These are phyloP conservation scores for Panus rudis DNA, from an alignment of 768 basidiomycete species.

Conservation along the genomic window DNA sequence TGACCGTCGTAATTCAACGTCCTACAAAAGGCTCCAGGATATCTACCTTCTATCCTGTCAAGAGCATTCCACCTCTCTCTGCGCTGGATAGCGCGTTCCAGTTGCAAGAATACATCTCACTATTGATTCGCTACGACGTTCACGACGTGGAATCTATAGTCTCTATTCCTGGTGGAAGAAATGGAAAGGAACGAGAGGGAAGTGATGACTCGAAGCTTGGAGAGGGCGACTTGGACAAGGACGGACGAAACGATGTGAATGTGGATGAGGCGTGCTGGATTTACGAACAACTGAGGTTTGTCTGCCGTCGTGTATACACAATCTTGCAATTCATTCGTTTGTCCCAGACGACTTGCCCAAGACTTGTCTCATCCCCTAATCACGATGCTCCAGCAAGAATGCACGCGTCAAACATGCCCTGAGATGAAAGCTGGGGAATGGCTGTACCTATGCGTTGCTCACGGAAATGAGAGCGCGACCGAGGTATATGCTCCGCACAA, in stretches of 20 bases:
- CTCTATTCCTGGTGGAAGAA: slow-evolving; percentile 59
- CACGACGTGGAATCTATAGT: slow-evolving; percentile 85
- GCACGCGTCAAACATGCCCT: slow-evolving; percentile 79
- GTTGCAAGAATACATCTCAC: slow-evolving; percentile 88
- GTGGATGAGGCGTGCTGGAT: slow-evolving; percentile 87
- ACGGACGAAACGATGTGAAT: slow-evolving; percentile 38
- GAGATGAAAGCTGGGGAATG: slow-evolving; percentile 99
- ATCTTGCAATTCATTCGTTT: neutral
- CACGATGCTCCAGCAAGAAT: slow-evolving; percentile 79
- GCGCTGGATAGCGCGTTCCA: slow-evolving; percentile 89
- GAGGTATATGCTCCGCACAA: slow-evolving; percentile 46
- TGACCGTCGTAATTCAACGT: slow-evolving; percentile 41
- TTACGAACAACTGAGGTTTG: slow-evolving; percentile 57
- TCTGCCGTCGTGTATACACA: neutral
- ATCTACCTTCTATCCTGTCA: slow-evolving; percentile 74
- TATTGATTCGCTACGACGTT: slow-evolving; percentile 78
- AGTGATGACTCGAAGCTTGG: slow-evolving; percentile 26
- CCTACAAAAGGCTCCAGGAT: slow-evolving; percentile 74
- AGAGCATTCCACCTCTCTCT: slow-evolving; percentile 59
- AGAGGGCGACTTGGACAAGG: slow-evolving; percentile 26
- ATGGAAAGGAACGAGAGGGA: slow-evolving; percentile 25
- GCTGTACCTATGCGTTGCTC: slow-evolving; percentile 93
- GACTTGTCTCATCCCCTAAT: slow-evolving; percentile 84
- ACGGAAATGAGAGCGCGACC: slow-evolving; percentile 82
- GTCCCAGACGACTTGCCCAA: slow-evolving; percentile 71